A percentile compares a stretch with the other conserved stretches of the same genome.
Evolutionary conservation across 345 rosid genomes (phyloP).

Genomic region (Populus euphratica): DNA sequence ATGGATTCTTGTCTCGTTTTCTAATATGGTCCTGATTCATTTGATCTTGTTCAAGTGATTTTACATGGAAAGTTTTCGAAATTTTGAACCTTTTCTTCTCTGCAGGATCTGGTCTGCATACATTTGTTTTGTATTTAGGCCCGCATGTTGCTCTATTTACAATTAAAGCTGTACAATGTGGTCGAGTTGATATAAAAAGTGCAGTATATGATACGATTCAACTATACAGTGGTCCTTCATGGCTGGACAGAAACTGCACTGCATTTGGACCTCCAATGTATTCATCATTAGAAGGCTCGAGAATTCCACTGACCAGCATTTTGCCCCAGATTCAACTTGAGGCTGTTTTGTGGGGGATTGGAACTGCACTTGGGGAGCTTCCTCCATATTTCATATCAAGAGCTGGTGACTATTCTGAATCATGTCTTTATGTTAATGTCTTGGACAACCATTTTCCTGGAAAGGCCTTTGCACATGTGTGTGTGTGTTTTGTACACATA

Average conservation of each 20-base stretch:
- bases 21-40: not conserved
- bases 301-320: constrained; percentile 84
- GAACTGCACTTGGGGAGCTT: constrained; percentile 99
- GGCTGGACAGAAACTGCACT: constrained; percentile 85
- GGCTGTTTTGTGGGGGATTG: constrained; percentile 89
- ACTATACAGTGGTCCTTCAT: constrained; percentile 73
- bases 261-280: constrained; percentile 80
- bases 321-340: constrained; percentile 85
- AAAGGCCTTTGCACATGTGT: not conserved
- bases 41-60: not conserved
- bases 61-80: not conserved
- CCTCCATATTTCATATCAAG: constrained; percentile 99
- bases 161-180: constrained; percentile 85
- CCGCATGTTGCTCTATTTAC: constrained; percentile 96
- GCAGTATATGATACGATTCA: constrained; percentile 94
- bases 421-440: not conserved
- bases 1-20: not conserved
- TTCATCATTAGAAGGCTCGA: constrained; percentile 47
- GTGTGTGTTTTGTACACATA: not conserved
- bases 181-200: constrained; percentile 84
- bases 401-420: constrained; percentile 51
- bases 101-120: constrained; percentile 95
- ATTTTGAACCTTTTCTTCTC: not conserved
- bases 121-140: constrained; percentile 93
- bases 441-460: not conserved